Conservation (phyloP, 768 basidiomycete species). For the Polyporus arcularius region DNA sequence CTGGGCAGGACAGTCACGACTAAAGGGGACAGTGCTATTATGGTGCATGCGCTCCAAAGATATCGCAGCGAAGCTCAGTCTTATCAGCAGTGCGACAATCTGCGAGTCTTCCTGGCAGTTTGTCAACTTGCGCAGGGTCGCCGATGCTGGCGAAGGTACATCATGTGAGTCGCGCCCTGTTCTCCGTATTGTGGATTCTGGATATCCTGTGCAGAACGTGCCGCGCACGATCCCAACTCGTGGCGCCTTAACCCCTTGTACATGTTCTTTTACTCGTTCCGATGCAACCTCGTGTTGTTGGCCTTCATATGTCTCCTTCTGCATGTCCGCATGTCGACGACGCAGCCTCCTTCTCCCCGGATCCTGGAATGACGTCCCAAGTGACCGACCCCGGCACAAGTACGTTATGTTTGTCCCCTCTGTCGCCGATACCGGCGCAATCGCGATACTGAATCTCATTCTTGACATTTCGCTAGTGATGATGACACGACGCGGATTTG, state of each 20-base stretch:
- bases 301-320: not conserved
- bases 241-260: slow-evolving; percentile 1
- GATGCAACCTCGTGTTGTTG: too few relatives aligned
- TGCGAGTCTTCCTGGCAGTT: not conserved
- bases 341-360: not conserved
- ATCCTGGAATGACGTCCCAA: not conserved
- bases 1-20: not conserved
- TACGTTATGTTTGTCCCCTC: not conserved
- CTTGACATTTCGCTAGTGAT: not conserved
- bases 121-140: slow-evolving; percentile 10
- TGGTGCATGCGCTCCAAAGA: slow-evolving; percentile 3
- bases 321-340: not conserved
- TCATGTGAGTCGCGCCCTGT: slow-evolving; percentile 11
- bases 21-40: slow-evolving; percentile 8
- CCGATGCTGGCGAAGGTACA: not conserved
- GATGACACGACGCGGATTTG: not conserved
- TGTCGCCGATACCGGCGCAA: not conserved
- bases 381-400: not conserved
- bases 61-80: slow-evolving; percentile 1
- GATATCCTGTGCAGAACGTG: slow-evolving; percentile 4
- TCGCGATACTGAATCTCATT: not conserved
- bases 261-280: not conserved
- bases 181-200: not conserved
- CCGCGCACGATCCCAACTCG: not conserved
- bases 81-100: slow-evolving; percentile 1